Percentiles rank a stretch among this genome's conserved stretches.
Conservation (phyloP, 2,329 filamentous ascomycete species). For the Stagonosporopsis cucurbitacearum region DNA sequence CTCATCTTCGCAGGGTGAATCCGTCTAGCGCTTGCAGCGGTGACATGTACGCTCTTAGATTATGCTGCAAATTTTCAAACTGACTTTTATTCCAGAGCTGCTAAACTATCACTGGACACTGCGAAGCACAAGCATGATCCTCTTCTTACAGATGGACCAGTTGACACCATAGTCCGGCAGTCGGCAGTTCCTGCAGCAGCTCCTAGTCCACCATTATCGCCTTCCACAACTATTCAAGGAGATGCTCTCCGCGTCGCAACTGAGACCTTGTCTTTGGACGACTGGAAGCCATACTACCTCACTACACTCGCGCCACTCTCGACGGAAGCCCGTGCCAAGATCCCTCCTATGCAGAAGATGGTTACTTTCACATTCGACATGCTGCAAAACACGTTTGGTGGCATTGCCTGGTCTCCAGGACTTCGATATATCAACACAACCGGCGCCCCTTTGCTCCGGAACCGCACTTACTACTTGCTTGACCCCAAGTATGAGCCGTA, state of each 20-base stretch:
- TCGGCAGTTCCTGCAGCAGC: slow-evolving; percentile 6
- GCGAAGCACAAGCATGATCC: slow-evolving; percentile 12
- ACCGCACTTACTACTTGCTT: slow-evolving; percentile 52
- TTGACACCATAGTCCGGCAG: slow-evolving; percentile 21
- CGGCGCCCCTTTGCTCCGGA: slow-evolving; percentile 35
- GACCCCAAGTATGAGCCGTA: slow-evolving; percentile 50
- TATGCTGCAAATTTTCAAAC: background rate
- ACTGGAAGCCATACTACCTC: slow-evolving; percentile 50
- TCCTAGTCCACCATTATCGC: slow-evolving; percentile 21
- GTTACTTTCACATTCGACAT: slow-evolving; percentile 50
- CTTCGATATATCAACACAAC: slow-evolving; percentile 46
- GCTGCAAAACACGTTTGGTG: slow-evolving; percentile 47
- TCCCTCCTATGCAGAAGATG: slow-evolving; percentile 32
- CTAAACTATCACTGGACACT: slow-evolving; percentile 1
- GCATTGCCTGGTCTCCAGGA: slow-evolving; percentile 50
- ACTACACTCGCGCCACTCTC: slow-evolving; percentile 36
- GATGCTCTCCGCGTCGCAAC: background rate
- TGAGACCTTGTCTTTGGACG: slow-evolving; percentile 20
- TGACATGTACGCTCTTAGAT: slow-evolving; percentile 8
- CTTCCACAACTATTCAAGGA: slow-evolving; percentile 14
- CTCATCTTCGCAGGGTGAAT: slow-evolving; percentile 24
- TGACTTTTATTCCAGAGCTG: slow-evolving; percentile 9
- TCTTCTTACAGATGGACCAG: slow-evolving; percentile 30
- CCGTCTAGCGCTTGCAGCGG: background rate
- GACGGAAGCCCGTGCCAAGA: slow-evolving; percentile 7